These are phyloP conservation scores for Coleophoma eucalyptorum DNA, from an alignment of 2,329 filamentous ascomycete species.

Conservation along the genomic window DNA sequence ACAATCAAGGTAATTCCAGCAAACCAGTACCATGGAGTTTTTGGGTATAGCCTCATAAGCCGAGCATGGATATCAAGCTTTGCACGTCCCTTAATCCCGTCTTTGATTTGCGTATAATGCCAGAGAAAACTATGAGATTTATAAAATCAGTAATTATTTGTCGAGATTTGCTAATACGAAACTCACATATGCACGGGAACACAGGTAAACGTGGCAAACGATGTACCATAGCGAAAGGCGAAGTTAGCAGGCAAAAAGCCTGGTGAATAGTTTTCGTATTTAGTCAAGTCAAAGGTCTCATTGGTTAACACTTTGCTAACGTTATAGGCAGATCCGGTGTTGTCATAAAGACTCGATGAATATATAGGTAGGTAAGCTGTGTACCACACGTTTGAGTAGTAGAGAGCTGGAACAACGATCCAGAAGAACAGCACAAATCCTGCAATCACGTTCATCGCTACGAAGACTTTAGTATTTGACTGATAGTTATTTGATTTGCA, in stretches of 20 bases:
- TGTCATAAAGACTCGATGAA: constrained; percentile 69
- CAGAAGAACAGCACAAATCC: constrained; percentile 4
- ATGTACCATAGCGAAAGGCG: constrained; percentile 63
- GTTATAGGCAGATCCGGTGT: constrained; percentile 60
- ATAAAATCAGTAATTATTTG: too few relatives aligned
- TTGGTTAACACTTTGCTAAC: constrained; percentile 60
- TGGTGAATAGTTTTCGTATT: constrained; percentile 65
- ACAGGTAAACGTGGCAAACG: constrained; percentile 66
- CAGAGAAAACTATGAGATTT: constrained; percentile 42
- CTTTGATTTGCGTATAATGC: constrained; percentile 62
- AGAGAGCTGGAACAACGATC: constrained; percentile 1
- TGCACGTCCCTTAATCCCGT: constrained; percentile 15
- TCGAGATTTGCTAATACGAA: too few relatives aligned
- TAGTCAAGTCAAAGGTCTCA: constrained; percentile 57
- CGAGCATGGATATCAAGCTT: constrained; percentile 48
- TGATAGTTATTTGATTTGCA: too few relatives aligned
- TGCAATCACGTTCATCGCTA: constrained; percentile 67
- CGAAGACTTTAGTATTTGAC: neutral
- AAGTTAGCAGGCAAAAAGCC: constrained; percentile 69
- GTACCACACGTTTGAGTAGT: constrained; percentile 2
- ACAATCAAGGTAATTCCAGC: constrained; percentile 26
- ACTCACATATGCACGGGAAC: constrained; percentile 56
- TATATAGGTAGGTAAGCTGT: constrained; percentile 52
- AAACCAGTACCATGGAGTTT: constrained; percentile 55
- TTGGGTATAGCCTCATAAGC: constrained; percentile 51